A percentile compares a stretch with the other conserved stretches of the same genome.
These are phyloP conservation scores for Casaregolazyma lundiana DNA, from an alignment of 1,139 yeast genomes.

Conservation along the genomic window DNA sequence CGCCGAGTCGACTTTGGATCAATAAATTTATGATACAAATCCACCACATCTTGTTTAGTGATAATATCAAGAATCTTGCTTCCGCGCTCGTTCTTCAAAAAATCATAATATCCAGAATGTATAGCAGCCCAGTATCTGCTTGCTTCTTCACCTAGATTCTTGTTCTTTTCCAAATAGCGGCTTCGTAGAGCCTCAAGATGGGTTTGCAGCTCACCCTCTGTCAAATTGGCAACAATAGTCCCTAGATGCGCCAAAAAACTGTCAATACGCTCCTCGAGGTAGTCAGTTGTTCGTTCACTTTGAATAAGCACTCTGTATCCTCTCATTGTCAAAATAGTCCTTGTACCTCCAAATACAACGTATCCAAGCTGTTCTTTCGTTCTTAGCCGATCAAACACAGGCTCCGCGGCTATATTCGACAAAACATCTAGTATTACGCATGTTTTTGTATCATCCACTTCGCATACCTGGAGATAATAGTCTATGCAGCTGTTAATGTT, in stretches of 20 bases:
- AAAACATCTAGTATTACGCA: conserved; percentile 59
- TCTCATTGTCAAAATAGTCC: conserved; percentile 65
- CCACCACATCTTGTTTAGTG: conserved; percentile 52
- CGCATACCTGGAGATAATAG: conserved; percentile 66
- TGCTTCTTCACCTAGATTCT: conserved; percentile 75
- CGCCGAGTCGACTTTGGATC: conserved; percentile 39
- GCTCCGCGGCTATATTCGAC: conserved; percentile 72
- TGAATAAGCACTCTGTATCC: conserved; percentile 81
- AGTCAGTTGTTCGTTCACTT: conserved; percentile 72
- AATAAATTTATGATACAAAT: conserved; percentile 50
- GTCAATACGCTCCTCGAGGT: conserved; percentile 72
- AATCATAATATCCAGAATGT: conserved; percentile 73
- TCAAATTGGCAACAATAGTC: conserved; percentile 39
- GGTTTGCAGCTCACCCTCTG: conserved; percentile 59
- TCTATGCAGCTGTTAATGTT: conserved; percentile 86
- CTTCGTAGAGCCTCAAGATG: conserved; percentile 65
- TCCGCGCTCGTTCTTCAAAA: conserved; percentile 49
- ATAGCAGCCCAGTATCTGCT: conserved; percentile 62
- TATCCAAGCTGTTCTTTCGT: conserved; percentile 91
- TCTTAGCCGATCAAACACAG: conserved; percentile 82
- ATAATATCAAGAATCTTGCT: conserved; percentile 53
- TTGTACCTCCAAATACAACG: conserved; percentile 76
- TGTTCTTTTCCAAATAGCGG: conserved; percentile 64
- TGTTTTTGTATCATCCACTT: conserved; percentile 35
- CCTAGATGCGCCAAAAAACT: conserved; percentile 49